phyloP scores from a whole-genome alignment of 140 eudicot species.

The Erigeron philadelphicus region DNA sequence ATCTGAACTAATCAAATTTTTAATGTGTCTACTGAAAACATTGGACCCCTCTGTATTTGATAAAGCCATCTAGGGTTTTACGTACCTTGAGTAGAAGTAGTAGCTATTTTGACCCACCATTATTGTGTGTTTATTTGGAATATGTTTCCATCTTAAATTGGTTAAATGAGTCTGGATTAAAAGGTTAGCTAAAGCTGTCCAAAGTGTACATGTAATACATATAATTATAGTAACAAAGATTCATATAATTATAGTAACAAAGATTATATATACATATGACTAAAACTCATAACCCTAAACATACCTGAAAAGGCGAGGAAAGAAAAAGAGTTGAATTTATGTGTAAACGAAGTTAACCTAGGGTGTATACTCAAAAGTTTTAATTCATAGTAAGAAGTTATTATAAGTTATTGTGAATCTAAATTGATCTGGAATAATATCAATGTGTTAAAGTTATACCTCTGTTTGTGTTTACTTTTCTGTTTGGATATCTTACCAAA shows the following conservation, averaged over 20 bases:
- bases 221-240: no score
- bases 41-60: background rate
- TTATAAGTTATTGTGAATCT: background rate
- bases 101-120: background rate
- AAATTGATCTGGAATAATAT: background rate
- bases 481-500: slow-evolving; percentile 2
- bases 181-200: no score
- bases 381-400: no score
- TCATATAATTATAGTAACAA: no score
- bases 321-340: no score
- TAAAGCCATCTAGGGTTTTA: background rate
- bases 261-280: no score
- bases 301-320: no score
- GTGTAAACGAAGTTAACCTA: background rate
- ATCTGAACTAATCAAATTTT: background rate
- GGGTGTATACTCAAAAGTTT: background rate
- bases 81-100: background rate
- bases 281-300: no score
- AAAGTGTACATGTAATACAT: no score
- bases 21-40: background rate
- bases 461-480: background rate
- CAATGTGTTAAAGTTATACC: background rate
- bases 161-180: no score
- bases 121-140: no score
- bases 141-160: no score